Conservation (phyloP, 2,329 filamentous ascomycete species). For the Delphinella strobiligena region DNA sequence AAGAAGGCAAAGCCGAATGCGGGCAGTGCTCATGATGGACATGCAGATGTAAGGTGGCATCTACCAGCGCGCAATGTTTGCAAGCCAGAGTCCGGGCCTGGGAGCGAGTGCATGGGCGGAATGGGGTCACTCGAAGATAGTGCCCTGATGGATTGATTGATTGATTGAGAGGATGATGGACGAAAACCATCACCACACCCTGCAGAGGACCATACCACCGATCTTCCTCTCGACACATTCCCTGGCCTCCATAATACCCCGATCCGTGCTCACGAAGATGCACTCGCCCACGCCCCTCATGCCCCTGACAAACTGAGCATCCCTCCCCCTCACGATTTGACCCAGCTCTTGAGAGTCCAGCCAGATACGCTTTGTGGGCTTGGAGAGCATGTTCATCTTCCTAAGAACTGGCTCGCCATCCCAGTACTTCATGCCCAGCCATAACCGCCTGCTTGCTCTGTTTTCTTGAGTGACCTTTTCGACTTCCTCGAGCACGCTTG, state of each 20-base stretch:
- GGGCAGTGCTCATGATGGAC: too few species aligned
- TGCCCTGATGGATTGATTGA: too few species aligned
- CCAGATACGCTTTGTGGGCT: slow-evolving; percentile 60
- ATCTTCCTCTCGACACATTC: slow-evolving; percentile 71
- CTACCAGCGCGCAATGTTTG: too few species aligned
- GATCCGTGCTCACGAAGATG: slow-evolving; percentile 66
- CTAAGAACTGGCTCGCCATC: slow-evolving; percentile 67
- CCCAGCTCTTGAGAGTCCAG: slow-evolving; percentile 51
- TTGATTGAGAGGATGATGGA: too few species aligned
- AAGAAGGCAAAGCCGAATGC: too few species aligned
- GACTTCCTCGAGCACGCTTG: slow-evolving; percentile 12
- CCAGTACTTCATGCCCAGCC: slow-evolving; percentile 87
- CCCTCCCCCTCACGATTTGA: slow-evolving; percentile 55
- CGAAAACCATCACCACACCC: slow-evolving; percentile 38
- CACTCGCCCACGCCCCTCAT: slow-evolving; percentile 67
- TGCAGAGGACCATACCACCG: slow-evolving; percentile 69
- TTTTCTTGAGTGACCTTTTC: slow-evolving; percentile 37
- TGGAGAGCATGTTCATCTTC: slow-evolving; percentile 55
- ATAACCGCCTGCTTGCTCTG: slow-evolving; percentile 62
- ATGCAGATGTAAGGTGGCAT: too few species aligned
- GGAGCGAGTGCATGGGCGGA: too few species aligned
- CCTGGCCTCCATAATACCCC: slow-evolving; percentile 66
- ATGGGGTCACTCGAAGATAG: too few species aligned
- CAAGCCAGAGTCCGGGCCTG: too few species aligned
- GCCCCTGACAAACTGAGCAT: slow-evolving; percentile 55